Percentiles rank a stretch among this genome's conserved stretches.
phyloP scores from a whole-genome alignment of 768 basidiomycete species.

The Lanmaoa pseudosensibilis region DNA sequence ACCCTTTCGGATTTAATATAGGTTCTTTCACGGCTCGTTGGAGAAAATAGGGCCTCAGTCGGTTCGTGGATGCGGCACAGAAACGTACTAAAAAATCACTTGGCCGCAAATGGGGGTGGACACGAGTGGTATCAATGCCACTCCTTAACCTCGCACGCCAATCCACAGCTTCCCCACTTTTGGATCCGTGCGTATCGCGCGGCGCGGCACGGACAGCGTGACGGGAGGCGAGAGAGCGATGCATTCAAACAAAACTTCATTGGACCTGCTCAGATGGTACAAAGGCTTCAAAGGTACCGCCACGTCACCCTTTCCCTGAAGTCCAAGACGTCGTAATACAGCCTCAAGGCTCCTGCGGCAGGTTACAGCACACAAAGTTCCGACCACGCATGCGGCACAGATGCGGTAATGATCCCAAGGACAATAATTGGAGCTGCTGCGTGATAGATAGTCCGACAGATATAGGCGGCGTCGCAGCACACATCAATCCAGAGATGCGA shows the following conservation, averaged over 20 bases:
- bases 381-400: constrained; percentile 12
- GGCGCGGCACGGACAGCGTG: constrained; percentile 1
- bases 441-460: constrained; percentile 14
- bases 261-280: constrained; percentile 13
- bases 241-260: constrained; percentile 10
- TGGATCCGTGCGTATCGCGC: constrained; percentile 14
- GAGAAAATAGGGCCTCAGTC: constrained; percentile 4
- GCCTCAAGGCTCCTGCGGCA: constrained; percentile 14
- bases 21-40: constrained; percentile 13
- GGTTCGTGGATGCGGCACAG: constrained; percentile 17
- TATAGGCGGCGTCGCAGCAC: constrained; percentile 10
- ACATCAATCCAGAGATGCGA: constrained; percentile 18
- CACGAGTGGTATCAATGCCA: constrained; percentile 14
- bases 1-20: constrained; percentile 6
- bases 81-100: constrained; percentile 23
- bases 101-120: constrained; percentile 21
- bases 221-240: constrained; percentile 4
- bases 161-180: constrained; percentile 14
- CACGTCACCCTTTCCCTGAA: constrained; percentile 23
- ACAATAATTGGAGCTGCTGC: neutral
- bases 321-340: neutral
- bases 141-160: constrained; percentile 1
- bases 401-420: constrained; percentile 25
- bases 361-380: constrained; percentile 23
- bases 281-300: neutral